Base-by-base conservation (phyloP, 352 stramenopile species). In the Phytophthora aleatoria region DNA sequence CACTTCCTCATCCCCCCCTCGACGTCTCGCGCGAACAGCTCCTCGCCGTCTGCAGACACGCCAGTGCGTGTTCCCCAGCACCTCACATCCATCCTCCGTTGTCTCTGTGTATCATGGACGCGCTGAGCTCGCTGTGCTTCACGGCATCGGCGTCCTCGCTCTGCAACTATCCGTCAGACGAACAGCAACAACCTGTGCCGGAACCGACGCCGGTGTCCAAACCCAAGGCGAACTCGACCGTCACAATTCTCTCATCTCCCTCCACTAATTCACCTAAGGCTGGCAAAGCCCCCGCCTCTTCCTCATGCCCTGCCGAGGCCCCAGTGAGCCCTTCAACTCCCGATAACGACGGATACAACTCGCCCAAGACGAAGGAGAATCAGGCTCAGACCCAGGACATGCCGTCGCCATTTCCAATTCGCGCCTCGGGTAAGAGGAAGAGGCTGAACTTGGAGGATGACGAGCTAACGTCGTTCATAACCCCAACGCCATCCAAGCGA, bases 351-450 rank as follows among this genome's bases (percentile, higher is more conserved):
- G 66, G 65, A 33, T 70, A 67, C 59, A 62, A 38, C 48, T 71
- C 60, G 13, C 61, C 70, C 27, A 71, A 73, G 52, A 45, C 57
- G 9, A 67, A 74, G 15, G 59, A 73, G 48, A 68, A 70, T 50
- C 49, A 56, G 15, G 42, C 11, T n/a, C 41, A 56, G n/a, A 58
- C 12, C 20, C 67, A 67, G 9, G 41, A 62, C 42, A 56, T 42
- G 27, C 49, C 57, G 30, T 48, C 64, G 20, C 49, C 52, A 3
- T 61, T 50, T 26, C 24, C 50, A 30, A 45, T 42, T 16, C 47
- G 48, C 28, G 12, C 30, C 30, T 61, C 52, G 24, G 49, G 50
- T 51, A 87, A 87, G 45, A 69, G 79, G 35, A 87, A 87, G 52
- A 68, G 69, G 13, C 28, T 54, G 5, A 38, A 69, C 4, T 20